A percentile compares a stretch with the other conserved stretches of the same genome.
Conservation (phyloP, 345 rosid genomes). For the Aegle marmelos region DNA sequence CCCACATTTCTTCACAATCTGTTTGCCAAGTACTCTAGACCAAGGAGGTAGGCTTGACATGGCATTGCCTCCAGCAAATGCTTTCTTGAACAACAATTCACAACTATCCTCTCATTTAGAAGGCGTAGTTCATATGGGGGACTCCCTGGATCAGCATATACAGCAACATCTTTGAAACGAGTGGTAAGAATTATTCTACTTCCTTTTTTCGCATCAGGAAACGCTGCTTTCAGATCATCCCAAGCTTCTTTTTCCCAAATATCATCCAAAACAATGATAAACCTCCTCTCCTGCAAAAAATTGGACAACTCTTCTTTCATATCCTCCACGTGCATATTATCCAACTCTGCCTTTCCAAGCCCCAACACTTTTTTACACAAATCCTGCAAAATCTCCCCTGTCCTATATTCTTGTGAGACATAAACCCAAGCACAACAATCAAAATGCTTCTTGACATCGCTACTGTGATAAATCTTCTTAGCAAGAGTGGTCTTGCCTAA, state of each 20-base stretch:
- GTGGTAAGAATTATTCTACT: constrained; percentile 19
- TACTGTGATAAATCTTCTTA: constrained; percentile 13
- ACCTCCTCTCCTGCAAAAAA: constrained; percentile 9
- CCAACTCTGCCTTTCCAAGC: constrained; percentile 3
- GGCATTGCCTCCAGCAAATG: not conserved
- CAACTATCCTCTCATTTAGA: constrained; percentile 24
- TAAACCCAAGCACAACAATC: constrained; percentile 11
- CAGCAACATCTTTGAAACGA: constrained; percentile 24
- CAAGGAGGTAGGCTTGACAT: not conserved
- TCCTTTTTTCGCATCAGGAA: constrained; percentile 19
- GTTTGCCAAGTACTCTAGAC: constrained; percentile 2
- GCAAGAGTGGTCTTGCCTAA: constrained; percentile 21
- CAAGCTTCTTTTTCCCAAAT: constrained; percentile 23
- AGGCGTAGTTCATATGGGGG: constrained; percentile 14
- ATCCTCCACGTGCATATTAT: constrained; percentile 23
- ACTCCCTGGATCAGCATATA: constrained; percentile 19
- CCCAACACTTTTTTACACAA: constrained; percentile 12
- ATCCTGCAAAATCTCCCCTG: constrained; percentile 18
- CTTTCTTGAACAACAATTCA: constrained; percentile 20
- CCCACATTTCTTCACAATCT: constrained; percentile 14
- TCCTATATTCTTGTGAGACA: constrained; percentile 16
- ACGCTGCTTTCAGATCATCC: constrained; percentile 18
- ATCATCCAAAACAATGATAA: constrained; percentile 22
- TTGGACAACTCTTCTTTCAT: constrained; percentile 12
- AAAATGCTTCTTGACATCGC: constrained; percentile 18